Evolutionary conservation across 2,329 filamentous ascomycete genomes (phyloP).

Genomic region (Sclerotiophoma versabilis): DNA sequence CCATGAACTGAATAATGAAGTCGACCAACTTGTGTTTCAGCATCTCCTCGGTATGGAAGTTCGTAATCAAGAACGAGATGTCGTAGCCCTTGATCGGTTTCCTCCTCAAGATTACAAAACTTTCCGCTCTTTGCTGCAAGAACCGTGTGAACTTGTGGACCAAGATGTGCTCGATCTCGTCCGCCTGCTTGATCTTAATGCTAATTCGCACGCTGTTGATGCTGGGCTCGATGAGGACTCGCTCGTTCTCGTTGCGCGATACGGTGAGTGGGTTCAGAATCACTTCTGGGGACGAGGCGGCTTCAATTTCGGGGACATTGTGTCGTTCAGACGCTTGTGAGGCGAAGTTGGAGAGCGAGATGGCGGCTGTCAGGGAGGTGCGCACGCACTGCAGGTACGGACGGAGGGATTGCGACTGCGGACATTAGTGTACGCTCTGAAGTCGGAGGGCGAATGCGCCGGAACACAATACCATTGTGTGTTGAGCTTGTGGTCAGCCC

Average conservation of each 20-base stretch:
- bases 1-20: conserved; percentile 99
- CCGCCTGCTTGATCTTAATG: conserved; percentile 99
- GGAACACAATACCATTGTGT: conserved; percentile 38
- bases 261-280: conserved; percentile 89
- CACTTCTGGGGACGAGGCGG: conserved; percentile 89
- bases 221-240: conserved; percentile 92
- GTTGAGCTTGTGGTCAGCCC: conserved; percentile 28
- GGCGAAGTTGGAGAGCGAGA: conserved; percentile 95
- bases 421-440: conserved; percentile 32
- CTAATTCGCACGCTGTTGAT: conserved; percentile 97
- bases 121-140: conserved; percentile 93
- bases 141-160: conserved; percentile 99
- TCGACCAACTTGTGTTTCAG: conserved; percentile 98
- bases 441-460: not conserved
- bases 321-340: conserved; percentile 96
- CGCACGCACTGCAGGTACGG: conserved; percentile 97
- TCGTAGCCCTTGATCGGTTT: conserved; percentile 99
- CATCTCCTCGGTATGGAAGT: conserved; percentile 99
- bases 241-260: conserved; percentile 95
- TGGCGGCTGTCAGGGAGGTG: conserved; percentile 89
- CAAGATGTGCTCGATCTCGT: conserved; percentile 97
- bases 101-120: conserved; percentile 93
- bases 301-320: conserved; percentile 98
- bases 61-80: conserved; percentile 98
- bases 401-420: conserved; percentile 90